These are phyloP conservation scores for Straminergon stramineum DNA, from an alignment of 225 moss, liverwort and hornwort species.

Conservation along the genomic window DNA sequence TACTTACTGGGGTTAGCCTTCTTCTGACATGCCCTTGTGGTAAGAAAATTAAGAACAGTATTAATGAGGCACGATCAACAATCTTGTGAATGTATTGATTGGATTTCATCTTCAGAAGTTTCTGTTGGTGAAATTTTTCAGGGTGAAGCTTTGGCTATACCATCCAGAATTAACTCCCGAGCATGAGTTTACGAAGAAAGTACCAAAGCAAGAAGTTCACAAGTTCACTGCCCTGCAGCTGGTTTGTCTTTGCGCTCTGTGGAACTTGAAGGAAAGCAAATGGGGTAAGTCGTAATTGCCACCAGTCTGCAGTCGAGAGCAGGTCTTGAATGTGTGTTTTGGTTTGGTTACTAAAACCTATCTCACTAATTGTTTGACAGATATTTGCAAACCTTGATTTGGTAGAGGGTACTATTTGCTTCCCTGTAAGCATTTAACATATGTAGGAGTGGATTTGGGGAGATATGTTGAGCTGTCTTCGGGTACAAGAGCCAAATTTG, in stretches of 20 bases:
- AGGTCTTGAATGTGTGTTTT: background rate
- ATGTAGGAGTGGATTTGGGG: background rate
- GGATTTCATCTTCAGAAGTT: background rate
- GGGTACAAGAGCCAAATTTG: background rate
- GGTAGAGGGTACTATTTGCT: background rate
- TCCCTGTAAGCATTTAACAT: background rate
- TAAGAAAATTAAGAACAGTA: background rate
- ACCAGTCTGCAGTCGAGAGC: background rate
- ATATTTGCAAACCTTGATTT: background rate
- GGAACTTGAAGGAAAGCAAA: conserved; percentile 64
- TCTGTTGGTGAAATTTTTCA: background rate
- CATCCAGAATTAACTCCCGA: conserved; percentile 44
- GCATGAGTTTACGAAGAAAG: conserved; percentile 38
- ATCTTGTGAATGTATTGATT: background rate
- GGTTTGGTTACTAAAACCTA: background rate
- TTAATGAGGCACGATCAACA: background rate
- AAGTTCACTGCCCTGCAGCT: conserved; percentile 65
- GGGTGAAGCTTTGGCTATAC: conserved; percentile 67
- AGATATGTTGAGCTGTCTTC: background rate
- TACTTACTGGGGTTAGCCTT: background rate
- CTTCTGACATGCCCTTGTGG: background rate
- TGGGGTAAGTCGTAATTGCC: conserved; percentile 25
- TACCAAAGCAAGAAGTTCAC: conserved; percentile 45
- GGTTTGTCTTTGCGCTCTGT: conserved; percentile 51
- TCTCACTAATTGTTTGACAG: background rate